Base-by-base conservation (phyloP, 108 stramenopile species). In the Seminavis robusta region DNA sequence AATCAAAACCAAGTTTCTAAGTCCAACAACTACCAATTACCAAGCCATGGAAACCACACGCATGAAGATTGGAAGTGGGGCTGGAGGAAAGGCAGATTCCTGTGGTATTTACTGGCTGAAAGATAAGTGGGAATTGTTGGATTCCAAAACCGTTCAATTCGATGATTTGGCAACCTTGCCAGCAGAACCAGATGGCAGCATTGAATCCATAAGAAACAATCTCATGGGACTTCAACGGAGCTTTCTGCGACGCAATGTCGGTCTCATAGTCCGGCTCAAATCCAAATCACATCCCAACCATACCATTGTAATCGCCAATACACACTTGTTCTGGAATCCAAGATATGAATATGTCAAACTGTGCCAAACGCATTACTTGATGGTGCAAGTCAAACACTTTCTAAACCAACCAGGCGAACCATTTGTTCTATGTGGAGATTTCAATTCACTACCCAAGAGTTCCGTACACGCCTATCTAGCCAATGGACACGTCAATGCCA, bases 251-350 rank as follows among this genome's bases (percentile, higher is more conserved):
- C 74, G 86, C 27, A 93, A 93, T 57, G 69, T 71, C 47, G 83
- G 86, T 10, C 33, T 93, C 19, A 28, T 88, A 33, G 86, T 74
- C 8, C 66, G 69, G 45, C 39, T 93, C 15, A 36, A 65, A 23
- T n/a, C n/a, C 59, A 80, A 40, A 55, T 21, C 20, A 32, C 17
- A 29, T 47, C 56, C 2, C 34, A 36, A 49, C 54, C n/a, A 38
- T 48, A 63, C 60, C 52, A 15, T 89, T 1, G 63, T 85, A 8
- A 64, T 93, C 7, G 83, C 74, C 23, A 80, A 76, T 25, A 71
- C 71, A n/a, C 92, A 93, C 68, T 60, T 93, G 32, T 89, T 82
- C 61, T 93, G 92, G 92, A 71, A 93, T 77, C 92, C 90, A 8
- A 72, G 69, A 27, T 88, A 76, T 56, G 86, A 85, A 61, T 88